phyloP scores from a whole-genome alignment of 1,139 yeast genomes.

The Saccharomyces hybrid region DNA sequence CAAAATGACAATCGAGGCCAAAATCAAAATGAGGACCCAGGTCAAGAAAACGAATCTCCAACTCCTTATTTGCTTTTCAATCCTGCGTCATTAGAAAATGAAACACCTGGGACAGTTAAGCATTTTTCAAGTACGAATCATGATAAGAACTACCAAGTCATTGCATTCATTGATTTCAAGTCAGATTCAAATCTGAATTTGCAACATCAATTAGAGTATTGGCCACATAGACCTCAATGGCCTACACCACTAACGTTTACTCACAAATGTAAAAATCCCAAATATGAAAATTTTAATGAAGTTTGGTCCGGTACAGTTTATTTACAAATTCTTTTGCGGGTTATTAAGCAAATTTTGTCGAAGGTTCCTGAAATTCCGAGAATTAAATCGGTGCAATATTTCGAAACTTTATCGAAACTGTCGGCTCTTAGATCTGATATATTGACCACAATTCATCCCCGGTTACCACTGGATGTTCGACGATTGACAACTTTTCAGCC shows the following conservation, averaged over 20 bases:
- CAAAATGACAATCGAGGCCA: not conserved
- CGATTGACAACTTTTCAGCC: constrained; percentile 34
- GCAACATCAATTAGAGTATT: constrained; percentile 14
- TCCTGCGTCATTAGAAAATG: not conserved
- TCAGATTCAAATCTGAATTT: constrained; percentile 7
- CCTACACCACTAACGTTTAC: constrained; percentile 60
- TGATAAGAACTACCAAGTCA: constrained; percentile 1
- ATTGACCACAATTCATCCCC: constrained; percentile 5
- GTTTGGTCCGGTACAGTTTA: constrained; percentile 60
- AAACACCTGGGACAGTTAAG: not conserved
- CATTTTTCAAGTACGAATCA: not conserved
- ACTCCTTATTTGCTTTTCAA: constrained; percentile 2
- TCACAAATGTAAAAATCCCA: constrained; percentile 52
- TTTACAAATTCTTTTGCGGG: constrained; percentile 39
- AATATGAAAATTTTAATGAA: constrained; percentile 41
- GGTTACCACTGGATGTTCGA: constrained; percentile 10
- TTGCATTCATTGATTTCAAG: not conserved
- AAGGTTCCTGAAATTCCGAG: constrained; percentile 35
- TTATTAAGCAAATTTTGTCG: constrained; percentile 36
- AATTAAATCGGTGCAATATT: constrained; percentile 33
- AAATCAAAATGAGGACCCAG: not conserved
- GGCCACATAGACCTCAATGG: constrained; percentile 30
- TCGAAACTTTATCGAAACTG: constrained; percentile 16
- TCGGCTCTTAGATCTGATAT: constrained; percentile 13
- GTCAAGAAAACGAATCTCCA: constrained; percentile 1